Evolutionary conservation across 306 rosid species (phyloP), one percentile per base, ranked within the genome.

Genomic region (Trifolium subterraneum): DNA sequence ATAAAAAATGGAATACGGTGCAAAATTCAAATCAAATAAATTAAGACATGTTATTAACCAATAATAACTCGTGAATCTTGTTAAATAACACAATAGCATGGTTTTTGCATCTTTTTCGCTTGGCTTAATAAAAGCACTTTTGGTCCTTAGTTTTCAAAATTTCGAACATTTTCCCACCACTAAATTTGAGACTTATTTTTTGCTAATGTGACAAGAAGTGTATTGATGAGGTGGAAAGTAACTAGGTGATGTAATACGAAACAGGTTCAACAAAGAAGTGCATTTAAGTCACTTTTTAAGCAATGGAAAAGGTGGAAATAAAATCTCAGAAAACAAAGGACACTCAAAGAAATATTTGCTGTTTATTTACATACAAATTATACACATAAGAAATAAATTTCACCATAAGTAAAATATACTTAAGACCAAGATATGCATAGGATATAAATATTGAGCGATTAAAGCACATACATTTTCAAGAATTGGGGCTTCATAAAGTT

Each of bases 401-500:
- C 41, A 63, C 16, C 68, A 41, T 19, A 60, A 39, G 58, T 71
- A 71, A 51, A 60, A 51, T 78, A 35, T 13, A 65, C 48, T 51
- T 0, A 45, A 11, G 52, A 52, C 35, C 12, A 68, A 74, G 33
- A 65, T 7, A 59, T 29, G 54, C 48, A 76, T 74, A 29, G 60
- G 14, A 65, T 41, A 50, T 56, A 70, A 81, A 78, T 14, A 61
- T 60, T 51, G 62, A 41, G 63, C 75, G 74, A 52, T 54, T 70
- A 59, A 31, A 65, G 58, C 67, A 39, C 71, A 27, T 86, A 91
- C 98, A 77, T 88, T 87, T 86, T 93, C 98, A 44, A 93, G 87
- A 68, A 93, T 70, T 33, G 98, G 96, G 31, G 84, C 81, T 87
- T 87, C 91, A 4, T 93, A 93, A 45, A 93, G 93, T 81, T 89